Conservation (phyloP, 2,329 filamentous ascomycete species). For the Lizonia empirigonia region DNA sequence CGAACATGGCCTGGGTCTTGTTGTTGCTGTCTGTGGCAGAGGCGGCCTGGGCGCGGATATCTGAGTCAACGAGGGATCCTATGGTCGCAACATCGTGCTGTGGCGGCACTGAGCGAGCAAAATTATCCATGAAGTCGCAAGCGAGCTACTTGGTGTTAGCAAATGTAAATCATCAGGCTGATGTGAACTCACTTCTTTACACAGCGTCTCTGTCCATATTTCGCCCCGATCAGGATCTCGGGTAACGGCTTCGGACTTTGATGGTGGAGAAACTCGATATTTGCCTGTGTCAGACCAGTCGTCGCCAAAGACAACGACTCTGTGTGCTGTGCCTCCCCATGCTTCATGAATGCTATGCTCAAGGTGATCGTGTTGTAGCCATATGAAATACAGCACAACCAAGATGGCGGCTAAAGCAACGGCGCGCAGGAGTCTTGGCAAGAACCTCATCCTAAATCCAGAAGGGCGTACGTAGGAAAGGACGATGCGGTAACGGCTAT, state of each 20-base stretch:
- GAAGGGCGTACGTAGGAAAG: not conserved
- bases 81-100: slow-evolving; percentile 22
- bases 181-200: slow-evolving; percentile 38
- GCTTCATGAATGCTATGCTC: slow-evolving; percentile 34
- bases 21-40: slow-evolving; percentile 22
- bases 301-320: slow-evolving; percentile 48
- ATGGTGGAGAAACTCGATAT: slow-evolving; percentile 42
- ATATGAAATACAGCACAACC: slow-evolving; percentile 40
- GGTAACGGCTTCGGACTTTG: slow-evolving; percentile 23
- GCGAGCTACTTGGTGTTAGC: slow-evolving; percentile 40
- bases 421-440: slow-evolving; percentile 39
- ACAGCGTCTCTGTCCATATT: slow-evolving; percentile 46
- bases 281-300: slow-evolving; percentile 48
- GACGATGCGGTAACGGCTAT: not conserved
- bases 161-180: not conserved
- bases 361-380: slow-evolving; percentile 34
- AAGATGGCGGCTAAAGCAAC: slow-evolving; percentile 33
- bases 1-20: slow-evolving; percentile 31
- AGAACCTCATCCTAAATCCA: slow-evolving; percentile 35
- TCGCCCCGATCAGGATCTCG: slow-evolving; percentile 40
- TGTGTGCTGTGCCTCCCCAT: slow-evolving; percentile 37
- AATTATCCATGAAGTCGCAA: slow-evolving; percentile 47
- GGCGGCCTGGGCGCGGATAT: slow-evolving; percentile 36
- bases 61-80: slow-evolving; percentile 41
- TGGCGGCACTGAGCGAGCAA: slow-evolving; percentile 41